Evolutionary conservation across 257 asterid species (phyloP).

Genomic region (Solanum pimpinellifolium): DNA sequence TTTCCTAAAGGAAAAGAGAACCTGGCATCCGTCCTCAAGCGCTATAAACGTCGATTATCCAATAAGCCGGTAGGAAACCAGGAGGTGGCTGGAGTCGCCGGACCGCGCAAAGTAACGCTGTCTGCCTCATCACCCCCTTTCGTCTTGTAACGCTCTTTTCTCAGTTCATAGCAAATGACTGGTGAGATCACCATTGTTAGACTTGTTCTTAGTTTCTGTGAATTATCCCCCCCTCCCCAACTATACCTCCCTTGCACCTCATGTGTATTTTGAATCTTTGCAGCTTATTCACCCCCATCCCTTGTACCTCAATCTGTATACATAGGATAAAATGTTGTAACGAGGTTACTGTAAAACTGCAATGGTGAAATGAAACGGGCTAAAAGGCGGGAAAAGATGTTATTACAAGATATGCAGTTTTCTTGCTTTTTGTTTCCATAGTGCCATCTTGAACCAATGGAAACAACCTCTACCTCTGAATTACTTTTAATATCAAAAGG

Average conservation of each 20-base stretch:
- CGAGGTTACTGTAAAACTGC: slow-evolving; percentile 3
- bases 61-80: slow-evolving; percentile 39
- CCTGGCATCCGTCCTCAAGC: slow-evolving; percentile 78
- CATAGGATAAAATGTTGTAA: slow-evolving; percentile 18
- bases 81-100: slow-evolving; percentile 18
- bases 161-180: slow-evolving; percentile 12
- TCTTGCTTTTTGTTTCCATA: neutral
- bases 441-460: neutral
- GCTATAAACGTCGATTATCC: slow-evolving; percentile 82
- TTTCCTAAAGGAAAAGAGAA: slow-evolving; percentile 90
- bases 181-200: neutral
- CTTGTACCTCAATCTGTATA: slow-evolving; percentile 20
- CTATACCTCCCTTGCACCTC: neutral
- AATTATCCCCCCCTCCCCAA: neutral
- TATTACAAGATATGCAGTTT: neutral
- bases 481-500: neutral
- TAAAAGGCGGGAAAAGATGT: neutral
- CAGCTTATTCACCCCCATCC: neutral
- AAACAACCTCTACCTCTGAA: neutral
- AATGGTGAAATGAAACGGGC: slow-evolving; percentile 1
- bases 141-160: slow-evolving; percentile 22
- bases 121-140: slow-evolving; percentile 13
- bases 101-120: slow-evolving; percentile 16
- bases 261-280: slow-evolving; percentile 6
- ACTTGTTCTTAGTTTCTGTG: slow-evolving; percentile 6